phyloP scores from a whole-genome alignment of 352 stramenopile genomes.

The Globisporangium ultimum region DNA sequence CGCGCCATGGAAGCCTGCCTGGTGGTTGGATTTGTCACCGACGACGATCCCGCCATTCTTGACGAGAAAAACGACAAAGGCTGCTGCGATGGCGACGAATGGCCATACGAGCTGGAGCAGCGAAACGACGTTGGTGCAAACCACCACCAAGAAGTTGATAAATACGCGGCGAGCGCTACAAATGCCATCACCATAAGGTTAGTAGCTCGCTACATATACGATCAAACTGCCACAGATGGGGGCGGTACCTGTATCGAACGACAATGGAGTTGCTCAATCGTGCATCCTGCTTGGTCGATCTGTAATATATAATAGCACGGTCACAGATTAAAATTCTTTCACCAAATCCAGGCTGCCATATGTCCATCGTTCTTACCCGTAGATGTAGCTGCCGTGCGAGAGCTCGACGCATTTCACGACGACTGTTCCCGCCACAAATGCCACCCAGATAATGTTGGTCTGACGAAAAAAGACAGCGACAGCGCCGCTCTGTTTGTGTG shows the following conservation, averaged over 20 bases:
- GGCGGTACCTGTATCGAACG: constrained; percentile 30
- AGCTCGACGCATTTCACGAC: constrained; percentile 68
- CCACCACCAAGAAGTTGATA: constrained; percentile 57
- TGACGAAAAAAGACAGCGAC: constrained; percentile 84
- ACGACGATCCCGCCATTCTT: constrained; percentile 79
- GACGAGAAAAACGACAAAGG: constrained; percentile 65
- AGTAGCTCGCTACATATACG: no score
- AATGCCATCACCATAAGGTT: no score
- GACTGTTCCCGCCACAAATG: constrained; percentile 77
- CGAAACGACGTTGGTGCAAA: constrained; percentile 42
- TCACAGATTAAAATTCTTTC: no score
- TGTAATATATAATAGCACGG: constrained; percentile 8
- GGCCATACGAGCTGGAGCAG: constrained; percentile 70
- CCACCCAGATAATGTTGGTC: constrained; percentile 90
- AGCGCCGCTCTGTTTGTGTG: constrained; percentile 45
- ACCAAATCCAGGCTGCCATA: no score
- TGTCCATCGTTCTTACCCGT: constrained; percentile 36
- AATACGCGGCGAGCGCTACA: constrained; percentile 38
- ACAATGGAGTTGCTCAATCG: constrained; percentile 11
- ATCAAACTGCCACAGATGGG: no score
- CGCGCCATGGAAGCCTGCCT: constrained; percentile 63
- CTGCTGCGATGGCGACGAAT: constrained; percentile 50
- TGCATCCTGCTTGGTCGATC: constrained; percentile 34
- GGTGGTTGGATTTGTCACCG: constrained; percentile 83
- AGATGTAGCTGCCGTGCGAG: constrained; percentile 64